Evolutionary conservation across 2,329 filamentous ascomycete genomes (phyloP).

Genomic region (Stagonosporopsis cucurbitacearum): DNA sequence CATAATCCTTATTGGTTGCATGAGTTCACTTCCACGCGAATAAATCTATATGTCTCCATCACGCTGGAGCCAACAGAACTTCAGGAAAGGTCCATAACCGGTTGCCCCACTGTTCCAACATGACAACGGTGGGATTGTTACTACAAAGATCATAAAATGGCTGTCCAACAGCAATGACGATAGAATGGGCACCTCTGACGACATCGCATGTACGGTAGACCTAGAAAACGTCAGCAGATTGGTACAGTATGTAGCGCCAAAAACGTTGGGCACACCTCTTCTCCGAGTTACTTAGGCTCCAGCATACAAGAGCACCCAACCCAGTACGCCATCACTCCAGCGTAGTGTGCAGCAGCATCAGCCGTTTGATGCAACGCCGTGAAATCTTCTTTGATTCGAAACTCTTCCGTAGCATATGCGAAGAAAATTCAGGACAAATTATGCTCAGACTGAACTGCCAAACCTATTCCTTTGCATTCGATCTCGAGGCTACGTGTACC

Average conservation of each 20-base stretch:
- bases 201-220: slow-evolving; percentile 57
- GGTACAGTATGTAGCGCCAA: background rate
- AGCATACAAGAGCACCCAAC: slow-evolving; percentile 54
- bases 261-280: slow-evolving; percentile 29
- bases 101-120: slow-evolving; percentile 54
- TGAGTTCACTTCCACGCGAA: slow-evolving; percentile 34
- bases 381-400: slow-evolving; percentile 39
- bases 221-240: slow-evolving; percentile 6
- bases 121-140: slow-evolving; percentile 34
- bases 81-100: slow-evolving; percentile 58
- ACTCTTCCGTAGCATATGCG: slow-evolving; percentile 53
- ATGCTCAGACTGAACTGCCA: slow-evolving; percentile 24
- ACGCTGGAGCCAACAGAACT: slow-evolving; percentile 45
- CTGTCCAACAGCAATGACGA: slow-evolving; percentile 52
- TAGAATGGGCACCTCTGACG: slow-evolving; percentile 51
- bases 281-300: slow-evolving; percentile 39
- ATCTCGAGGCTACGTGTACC: slow-evolving; percentile 29
- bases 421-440: slow-evolving; percentile 50
- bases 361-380: slow-evolving; percentile 46
- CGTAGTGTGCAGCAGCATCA: slow-evolving; percentile 48
- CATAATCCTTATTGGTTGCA: slow-evolving; percentile 33
- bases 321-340: slow-evolving; percentile 53
- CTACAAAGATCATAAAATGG: slow-evolving; percentile 26
- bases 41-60: slow-evolving; percentile 44
- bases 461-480: slow-evolving; percentile 39